Percentiles rank a stretch among this genome's conserved stretches.
These are phyloP conservation scores for Dictyostelium capitatum DNA, from an alignment of 78 protist species.

Conservation along the genomic window DNA sequence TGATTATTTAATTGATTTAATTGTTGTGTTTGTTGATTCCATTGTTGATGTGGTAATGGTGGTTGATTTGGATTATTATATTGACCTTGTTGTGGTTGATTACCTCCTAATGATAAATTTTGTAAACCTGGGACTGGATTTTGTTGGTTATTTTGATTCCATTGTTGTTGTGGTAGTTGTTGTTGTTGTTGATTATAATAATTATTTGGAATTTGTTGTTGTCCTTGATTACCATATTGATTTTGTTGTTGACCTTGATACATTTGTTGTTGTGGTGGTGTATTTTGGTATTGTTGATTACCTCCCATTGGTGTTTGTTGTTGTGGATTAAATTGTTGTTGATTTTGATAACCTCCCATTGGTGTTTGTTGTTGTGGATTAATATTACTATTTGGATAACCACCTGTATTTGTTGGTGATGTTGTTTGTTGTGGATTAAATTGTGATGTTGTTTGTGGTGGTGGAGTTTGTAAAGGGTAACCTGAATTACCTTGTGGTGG, in stretches of 20 bases:
- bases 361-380: neutral
- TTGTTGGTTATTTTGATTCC: neutral
- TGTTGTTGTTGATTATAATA: neutral
- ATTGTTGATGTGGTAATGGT: conserved; percentile 24
- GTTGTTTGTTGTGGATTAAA: neutral
- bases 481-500: neutral
- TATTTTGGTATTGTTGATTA: neutral
- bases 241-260: neutral
- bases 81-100: conserved; percentile 18
- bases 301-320: neutral
- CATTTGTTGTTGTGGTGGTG: neutral
- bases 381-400: neutral
- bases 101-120: conserved; percentile 24
- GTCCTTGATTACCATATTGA: neutral
- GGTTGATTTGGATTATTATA: conserved; percentile 6
- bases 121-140: conserved; percentile 3
- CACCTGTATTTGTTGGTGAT: neutral
- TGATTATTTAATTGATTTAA: neutral
- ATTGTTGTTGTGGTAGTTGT: conserved; percentile 12
- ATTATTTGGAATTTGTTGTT: neutral
- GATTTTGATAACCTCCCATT: too few relatives aligned
- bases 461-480: neutral
- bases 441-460: neutral
- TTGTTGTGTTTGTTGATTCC: conserved; percentile 11
- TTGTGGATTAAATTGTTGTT: neutral